Percentiles rank a stretch among this genome's conserved stretches.
These are phyloP conservation scores for Pueraria montana DNA, from an alignment of 306 rosid genomes.

Conservation along the genomic window DNA sequence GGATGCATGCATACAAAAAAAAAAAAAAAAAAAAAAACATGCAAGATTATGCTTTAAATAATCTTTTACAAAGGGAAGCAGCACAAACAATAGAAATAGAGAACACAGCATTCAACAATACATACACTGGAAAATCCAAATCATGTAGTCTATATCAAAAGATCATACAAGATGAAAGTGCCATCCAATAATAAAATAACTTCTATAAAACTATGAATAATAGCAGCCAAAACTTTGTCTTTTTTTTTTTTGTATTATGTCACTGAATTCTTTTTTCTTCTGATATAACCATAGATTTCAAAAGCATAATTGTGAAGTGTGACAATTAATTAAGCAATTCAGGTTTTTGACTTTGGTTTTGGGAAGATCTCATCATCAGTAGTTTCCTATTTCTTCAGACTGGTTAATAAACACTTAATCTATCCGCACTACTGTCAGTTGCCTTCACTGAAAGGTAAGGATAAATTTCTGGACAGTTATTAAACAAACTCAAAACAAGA, in stretches of 20 bases:
- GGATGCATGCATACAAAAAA: slow-evolving; percentile 18
- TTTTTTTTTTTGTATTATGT: background rate
- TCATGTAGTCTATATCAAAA: slow-evolving; percentile 22
- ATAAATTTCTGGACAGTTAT: slow-evolving; percentile 9
- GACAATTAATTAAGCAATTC: slow-evolving; percentile 31
- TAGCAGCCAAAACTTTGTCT: slow-evolving; percentile 33
- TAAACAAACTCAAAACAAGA: slow-evolving; percentile 28
- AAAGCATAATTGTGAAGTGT: slow-evolving; percentile 20
- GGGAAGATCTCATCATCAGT: slow-evolving; percentile 32
- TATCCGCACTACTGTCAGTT: background rate
- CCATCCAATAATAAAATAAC: slow-evolving; percentile 24
- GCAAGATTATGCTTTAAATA: slow-evolving; percentile 31
- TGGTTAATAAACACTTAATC: slow-evolving; percentile 5
- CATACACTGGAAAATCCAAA: slow-evolving; percentile 38
- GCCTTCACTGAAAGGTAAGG: background rate
- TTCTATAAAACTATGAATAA: background rate
- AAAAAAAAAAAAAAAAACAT: background rate
- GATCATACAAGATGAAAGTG: slow-evolving; percentile 20
- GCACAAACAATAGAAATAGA: slow-evolving; percentile 35
- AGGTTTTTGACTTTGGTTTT: background rate
- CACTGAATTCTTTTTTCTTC: slow-evolving; percentile 8
- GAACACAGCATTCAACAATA: slow-evolving; percentile 18
- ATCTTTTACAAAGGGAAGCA: slow-evolving; percentile 21
- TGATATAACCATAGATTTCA: slow-evolving; percentile 21
- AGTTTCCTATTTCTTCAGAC: slow-evolving; percentile 2